Conservation (phyloP, 169 alveolate genomes). For the Plasmodium coatneyi region DNA sequence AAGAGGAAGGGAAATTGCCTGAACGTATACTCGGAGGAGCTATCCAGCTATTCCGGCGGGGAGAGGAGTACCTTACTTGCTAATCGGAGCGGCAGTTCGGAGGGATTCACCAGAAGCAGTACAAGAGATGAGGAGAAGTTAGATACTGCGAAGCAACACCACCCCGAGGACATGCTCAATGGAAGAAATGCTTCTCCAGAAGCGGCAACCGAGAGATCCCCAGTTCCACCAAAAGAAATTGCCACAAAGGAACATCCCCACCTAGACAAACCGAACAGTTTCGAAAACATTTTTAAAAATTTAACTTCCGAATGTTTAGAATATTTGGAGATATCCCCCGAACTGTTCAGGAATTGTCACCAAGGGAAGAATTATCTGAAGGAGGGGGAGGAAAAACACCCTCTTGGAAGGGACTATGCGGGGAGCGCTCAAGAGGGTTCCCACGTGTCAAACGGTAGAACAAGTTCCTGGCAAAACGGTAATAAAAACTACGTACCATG, state of each 20-base stretch:
- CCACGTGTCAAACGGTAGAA: neutral
- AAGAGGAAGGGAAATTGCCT: constrained; percentile 5
- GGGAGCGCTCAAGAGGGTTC: neutral
- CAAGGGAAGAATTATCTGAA: neutral
- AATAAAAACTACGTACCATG: neutral
- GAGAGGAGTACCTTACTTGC: neutral
- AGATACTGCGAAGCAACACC: neutral
- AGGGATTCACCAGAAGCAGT: neutral
- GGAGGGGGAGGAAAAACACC: neutral
- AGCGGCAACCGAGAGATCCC: neutral
- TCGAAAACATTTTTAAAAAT: constrained; percentile 51
- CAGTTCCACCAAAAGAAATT: neutral
- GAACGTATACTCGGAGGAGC: neutral
- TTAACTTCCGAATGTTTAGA: constrained; percentile 59
- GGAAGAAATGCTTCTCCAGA: neutral
- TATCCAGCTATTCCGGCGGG: neutral
- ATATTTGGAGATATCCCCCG: constrained; percentile 55
- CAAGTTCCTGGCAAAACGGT: neutral
- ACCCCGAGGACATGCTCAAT: neutral
- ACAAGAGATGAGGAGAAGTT: neutral
- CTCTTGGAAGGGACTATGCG: neutral
- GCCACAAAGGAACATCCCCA: neutral
- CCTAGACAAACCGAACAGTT: neutral
- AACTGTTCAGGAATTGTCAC: neutral
- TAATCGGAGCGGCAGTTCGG: neutral